Base-by-base conservation (phyloP, 2,329 filamentous ascomycete genomes). In the Arachnomyces sp. region DNA sequence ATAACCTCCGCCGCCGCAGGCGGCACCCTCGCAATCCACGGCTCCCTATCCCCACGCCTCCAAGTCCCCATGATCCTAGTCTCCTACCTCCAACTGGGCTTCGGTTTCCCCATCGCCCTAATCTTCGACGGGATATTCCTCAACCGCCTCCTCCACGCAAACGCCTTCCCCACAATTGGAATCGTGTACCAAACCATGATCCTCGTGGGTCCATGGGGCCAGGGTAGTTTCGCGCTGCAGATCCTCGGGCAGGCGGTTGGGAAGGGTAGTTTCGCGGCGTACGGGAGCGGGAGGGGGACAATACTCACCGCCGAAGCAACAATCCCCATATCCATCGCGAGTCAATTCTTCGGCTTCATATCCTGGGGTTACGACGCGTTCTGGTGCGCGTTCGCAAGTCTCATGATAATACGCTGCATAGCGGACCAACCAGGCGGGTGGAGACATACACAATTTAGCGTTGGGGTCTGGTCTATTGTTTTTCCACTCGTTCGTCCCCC, bases 381-480 rank as follows among this genome's bases (percentile, higher is more conserved):
- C 30, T 69, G 64, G 65, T 64, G 63, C 59, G 43, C 50, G n/a
- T 62, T 68, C 42, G 61, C 63, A 2, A 47, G 64, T 6, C 43
- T 60, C 29, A 58, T 60, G 37, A 61, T 63, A 20, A 28, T 45
- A 11, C 53, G 60, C 49, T 53, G 52, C 5, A 30, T 56, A 4
- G 30, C 50, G 1, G 40, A 36, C 33, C 52, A 54, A 47, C 45
- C 45, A 11, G 44, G 47, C 0, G 50, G 50, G 9, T 44, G 40
- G 41, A 39, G 49, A 32, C 36, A 42, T 8, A 49, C 56, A 5
- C 43, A 35, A 1, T 66, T 63, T 39, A 55, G 43, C 1, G 36
- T 65, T 35, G 43, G 53, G 4, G 49, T 52, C 3, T 67, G 62
- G 63, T 52, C 59, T 4, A 28, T 65, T 7, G 54, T 66, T 8